Conservation (phyloP, 2,329 filamentous ascomycete genomes). For the Fusarium equiseti region DNA sequence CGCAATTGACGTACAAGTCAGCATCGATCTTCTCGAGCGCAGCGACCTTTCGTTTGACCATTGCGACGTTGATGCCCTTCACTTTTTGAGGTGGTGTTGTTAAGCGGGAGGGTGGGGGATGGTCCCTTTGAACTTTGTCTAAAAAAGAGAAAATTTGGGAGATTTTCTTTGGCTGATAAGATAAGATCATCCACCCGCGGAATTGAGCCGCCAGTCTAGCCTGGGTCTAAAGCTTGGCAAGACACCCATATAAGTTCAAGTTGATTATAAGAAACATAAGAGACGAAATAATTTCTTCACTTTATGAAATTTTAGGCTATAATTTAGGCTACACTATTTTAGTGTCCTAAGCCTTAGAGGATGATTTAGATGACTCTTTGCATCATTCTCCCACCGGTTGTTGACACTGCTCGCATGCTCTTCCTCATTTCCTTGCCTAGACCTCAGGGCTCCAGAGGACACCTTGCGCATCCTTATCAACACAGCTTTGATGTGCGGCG, state of each 20-base stretch:
- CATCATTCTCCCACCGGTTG: too few species aligned
- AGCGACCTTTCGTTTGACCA: conserved; percentile 90
- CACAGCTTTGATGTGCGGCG: too few species aligned
- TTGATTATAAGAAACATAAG: too few species aligned
- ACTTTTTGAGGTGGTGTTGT: conserved; percentile 19
- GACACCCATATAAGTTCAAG: not conserved
- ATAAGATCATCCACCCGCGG: conserved; percentile 30
- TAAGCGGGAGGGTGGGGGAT: conserved; percentile 25
- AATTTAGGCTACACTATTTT: not conserved
- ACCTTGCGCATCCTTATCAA: too few species aligned
- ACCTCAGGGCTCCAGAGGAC: too few species aligned
- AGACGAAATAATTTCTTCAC: too few species aligned
- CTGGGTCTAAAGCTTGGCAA: not conserved
- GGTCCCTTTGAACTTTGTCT: conserved; percentile 18
- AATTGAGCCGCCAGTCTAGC: conserved; percentile 31
- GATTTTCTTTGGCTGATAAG: conserved; percentile 37
- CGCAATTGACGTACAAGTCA: conserved; percentile 70
- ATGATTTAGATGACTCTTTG: too few species aligned
- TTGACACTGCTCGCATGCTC: too few species aligned
- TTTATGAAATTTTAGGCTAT: not conserved
- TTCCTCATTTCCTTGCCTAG: too few species aligned
- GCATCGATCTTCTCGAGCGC: conserved; percentile 96
- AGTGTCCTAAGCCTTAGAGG: too few species aligned
- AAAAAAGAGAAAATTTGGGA: conserved; percentile 42
- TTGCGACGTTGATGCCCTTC: conserved; percentile 51